phyloP scores from a whole-genome alignment of 768 basidiomycete species.

The Auricularia sp. region DNA sequence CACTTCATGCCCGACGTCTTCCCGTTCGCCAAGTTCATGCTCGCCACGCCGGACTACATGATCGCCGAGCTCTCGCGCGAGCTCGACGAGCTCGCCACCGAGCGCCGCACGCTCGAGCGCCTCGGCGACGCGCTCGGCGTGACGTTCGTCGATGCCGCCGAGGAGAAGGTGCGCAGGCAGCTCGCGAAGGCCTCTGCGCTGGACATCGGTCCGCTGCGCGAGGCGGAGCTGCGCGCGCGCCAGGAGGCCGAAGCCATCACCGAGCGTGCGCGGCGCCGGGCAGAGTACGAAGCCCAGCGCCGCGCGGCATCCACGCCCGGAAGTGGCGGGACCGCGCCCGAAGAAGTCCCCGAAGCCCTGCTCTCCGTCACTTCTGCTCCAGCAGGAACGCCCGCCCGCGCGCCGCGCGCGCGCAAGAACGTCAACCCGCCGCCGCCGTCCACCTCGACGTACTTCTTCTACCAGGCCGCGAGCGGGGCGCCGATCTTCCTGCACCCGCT shows the following conservation, averaged over 20 bases:
- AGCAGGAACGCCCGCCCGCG: slow-evolving; percentile 29
- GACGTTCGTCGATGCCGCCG: slow-evolving; percentile 71
- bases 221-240: slow-evolving; percentile 52
- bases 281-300: slow-evolving; percentile 4
- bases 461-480: slow-evolving; percentile 85
- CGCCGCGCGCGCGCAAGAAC: slow-evolving; percentile 58
- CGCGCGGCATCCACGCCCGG: slow-evolving; percentile 10
- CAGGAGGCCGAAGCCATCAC: slow-evolving; percentile 47
- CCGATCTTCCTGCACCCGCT: slow-evolving; percentile 91
- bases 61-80: slow-evolving; percentile 63
- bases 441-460: slow-evolving; percentile 88
- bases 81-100: slow-evolving; percentile 57
- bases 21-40: slow-evolving; percentile 87
- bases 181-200: slow-evolving; percentile 70
- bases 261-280: slow-evolving; percentile 27
- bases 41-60: slow-evolving; percentile 82
- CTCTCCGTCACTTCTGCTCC: slow-evolving; percentile 25
- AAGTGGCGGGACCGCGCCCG: slow-evolving; percentile 1
- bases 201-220: slow-evolving; percentile 54
- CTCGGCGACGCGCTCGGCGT: slow-evolving; percentile 69
- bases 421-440: slow-evolving; percentile 80
- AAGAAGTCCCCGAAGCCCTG: slow-evolving; percentile 50
- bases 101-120: slow-evolving; percentile 53
- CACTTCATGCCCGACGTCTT: slow-evolving; percentile 91
- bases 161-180: slow-evolving; percentile 65